These are phyloP conservation scores for Chlamydomonas sphaeroides DNA, from an alignment of 139 green algal species.

Conservation along the genomic window DNA sequence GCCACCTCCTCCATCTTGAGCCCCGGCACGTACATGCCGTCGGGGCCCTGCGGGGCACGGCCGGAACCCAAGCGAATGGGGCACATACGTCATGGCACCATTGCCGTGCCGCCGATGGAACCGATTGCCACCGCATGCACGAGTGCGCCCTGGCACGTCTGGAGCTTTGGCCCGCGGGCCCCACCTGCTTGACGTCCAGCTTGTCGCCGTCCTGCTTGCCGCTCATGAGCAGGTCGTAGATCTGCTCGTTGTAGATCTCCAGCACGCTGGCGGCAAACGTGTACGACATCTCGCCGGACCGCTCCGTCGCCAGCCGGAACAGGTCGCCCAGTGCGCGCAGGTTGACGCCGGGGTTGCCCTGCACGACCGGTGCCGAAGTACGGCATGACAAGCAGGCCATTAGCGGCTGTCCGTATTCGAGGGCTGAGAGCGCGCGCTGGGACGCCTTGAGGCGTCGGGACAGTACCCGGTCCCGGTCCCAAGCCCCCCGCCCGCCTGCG, in stretches of 20 bases:
- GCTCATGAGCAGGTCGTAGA: conserved; percentile 66
- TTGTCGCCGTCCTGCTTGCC: conserved; percentile 66
- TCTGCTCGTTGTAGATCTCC: conserved; percentile 86
- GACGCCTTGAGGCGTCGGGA: too few species aligned
- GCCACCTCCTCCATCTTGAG: conserved; percentile 56
- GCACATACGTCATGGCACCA: too few species aligned
- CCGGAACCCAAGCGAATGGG: too few species aligned
- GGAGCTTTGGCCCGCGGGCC: background rate
- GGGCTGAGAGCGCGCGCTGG: too few species aligned
- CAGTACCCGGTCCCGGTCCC: too few species aligned
- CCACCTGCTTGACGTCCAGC: conserved; percentile 71
- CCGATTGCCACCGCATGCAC: too few species aligned
- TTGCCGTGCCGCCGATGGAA: too few species aligned
- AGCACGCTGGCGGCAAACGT: conserved; percentile 69
- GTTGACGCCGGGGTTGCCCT: conserved; percentile 80
- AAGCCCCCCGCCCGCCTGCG: too few species aligned
- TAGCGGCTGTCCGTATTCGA: too few species aligned
- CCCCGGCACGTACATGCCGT: conserved; percentile 63
- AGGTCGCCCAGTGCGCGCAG: conserved; percentile 82
- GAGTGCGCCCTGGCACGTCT: too few species aligned
- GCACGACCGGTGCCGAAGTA: too few species aligned
- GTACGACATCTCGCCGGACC: conserved; percentile 54
- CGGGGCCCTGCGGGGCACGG: conserved; percentile 36
- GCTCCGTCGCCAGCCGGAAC: conserved; percentile 73
- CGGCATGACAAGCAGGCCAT: too few species aligned